Percentiles rank a stretch among this genome's conserved stretches.
Evolutionary conservation across 1,284 basidiomycete species (phyloP).

Genomic region (Ceratobasidium sp.): DNA sequence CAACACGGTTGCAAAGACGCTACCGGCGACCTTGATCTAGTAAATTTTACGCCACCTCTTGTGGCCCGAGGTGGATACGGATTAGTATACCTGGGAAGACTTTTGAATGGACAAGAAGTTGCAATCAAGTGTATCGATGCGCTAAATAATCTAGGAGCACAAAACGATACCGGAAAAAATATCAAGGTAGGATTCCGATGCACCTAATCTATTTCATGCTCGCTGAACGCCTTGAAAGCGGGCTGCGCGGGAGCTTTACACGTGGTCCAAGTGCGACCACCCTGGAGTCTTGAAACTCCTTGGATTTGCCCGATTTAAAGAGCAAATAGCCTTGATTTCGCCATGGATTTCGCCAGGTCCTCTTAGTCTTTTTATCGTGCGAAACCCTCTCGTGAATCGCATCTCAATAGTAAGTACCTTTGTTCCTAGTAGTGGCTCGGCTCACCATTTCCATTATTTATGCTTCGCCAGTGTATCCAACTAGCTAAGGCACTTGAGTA

Average conservation of each 20-base stretch:
- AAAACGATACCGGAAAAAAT: neutral
- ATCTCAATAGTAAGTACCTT: neutral
- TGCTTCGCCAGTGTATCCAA: constrained; percentile 10
- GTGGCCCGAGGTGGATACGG: neutral
- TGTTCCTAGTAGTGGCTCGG: no score
- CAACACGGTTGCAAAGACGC: neutral
- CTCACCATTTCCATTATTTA: neutral
- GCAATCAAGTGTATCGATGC: neutral
- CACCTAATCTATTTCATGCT: neutral
- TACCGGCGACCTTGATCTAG: neutral
- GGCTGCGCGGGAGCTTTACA: constrained; percentile 15
- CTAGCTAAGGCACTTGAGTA: neutral
- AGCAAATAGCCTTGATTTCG: constrained; percentile 4
- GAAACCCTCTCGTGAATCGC: neutral
- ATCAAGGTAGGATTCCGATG: neutral
- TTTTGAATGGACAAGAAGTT: neutral
- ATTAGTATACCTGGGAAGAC: neutral
- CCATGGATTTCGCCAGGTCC: constrained; percentile 10
- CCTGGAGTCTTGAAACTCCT: neutral
- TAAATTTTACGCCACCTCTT: neutral
- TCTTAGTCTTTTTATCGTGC: neutral
- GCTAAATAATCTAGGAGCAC: neutral
- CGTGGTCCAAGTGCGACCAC: constrained; percentile 15
- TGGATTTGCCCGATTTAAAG: constrained; percentile 3
- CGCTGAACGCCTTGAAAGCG: neutral